phyloP scores from a whole-genome alignment of 1,139 yeast species.

The Taphrina flavorubra region DNA sequence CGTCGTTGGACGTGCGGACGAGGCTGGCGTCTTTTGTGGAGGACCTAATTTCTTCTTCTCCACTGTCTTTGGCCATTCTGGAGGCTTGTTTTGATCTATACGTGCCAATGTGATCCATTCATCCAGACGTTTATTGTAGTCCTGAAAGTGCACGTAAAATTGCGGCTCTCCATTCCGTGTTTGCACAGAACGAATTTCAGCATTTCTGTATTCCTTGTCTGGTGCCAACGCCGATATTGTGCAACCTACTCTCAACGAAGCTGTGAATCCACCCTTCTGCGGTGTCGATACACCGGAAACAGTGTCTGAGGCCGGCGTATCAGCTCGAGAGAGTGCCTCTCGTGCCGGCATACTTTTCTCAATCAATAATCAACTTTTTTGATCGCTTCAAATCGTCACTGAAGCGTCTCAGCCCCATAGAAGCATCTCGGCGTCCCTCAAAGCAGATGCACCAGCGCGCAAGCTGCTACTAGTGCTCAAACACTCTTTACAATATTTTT shows the following conservation, averaged over 20 bases:
- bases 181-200: conserved; percentile 83
- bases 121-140: conserved; percentile 90
- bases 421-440: neutral
- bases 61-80: conserved; percentile 69
- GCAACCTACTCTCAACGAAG: conserved; percentile 31
- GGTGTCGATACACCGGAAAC: conserved; percentile 38
- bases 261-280: conserved; percentile 13
- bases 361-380: neutral
- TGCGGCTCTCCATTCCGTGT: conserved; percentile 75
- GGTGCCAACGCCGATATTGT: conserved; percentile 31
- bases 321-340: conserved; percentile 9
- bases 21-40: conserved; percentile 46
- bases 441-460: neutral
- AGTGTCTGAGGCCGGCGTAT: conserved; percentile 28
- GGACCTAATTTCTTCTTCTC: conserved; percentile 51
- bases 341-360: conserved; percentile 2
- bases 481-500: neutral
- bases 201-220: conserved; percentile 77
- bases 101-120: conserved; percentile 85
- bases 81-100: conserved; percentile 70
- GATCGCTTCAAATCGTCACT: neutral
- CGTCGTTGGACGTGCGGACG: conserved; percentile 42
- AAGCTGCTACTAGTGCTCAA: neutral
- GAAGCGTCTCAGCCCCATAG: neutral
- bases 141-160: conserved; percentile 92